A percentile compares a stretch with the other conserved stretches of the same genome.
phyloP scores from a whole-genome alignment of 2,329 filamentous ascomycete species.

The Cladosporium sp. region DNA sequence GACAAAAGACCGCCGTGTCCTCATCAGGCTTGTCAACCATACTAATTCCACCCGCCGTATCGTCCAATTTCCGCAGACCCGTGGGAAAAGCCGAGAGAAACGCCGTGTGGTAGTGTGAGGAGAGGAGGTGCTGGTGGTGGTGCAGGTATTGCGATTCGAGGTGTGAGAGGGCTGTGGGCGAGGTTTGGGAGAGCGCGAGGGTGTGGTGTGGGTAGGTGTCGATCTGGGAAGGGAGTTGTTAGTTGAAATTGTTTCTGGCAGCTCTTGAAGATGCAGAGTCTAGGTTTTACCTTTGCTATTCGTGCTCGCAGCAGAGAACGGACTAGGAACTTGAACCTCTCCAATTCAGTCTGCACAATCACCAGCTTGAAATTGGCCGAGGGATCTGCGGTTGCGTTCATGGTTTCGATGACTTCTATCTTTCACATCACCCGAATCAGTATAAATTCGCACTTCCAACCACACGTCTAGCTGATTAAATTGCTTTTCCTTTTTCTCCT shows the following conservation, averaged over 20 bases:
- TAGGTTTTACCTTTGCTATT: slow-evolving; percentile 74
- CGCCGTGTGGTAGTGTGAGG: slow-evolving; percentile 76
- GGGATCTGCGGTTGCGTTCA: slow-evolving; percentile 81
- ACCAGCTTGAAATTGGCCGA: slow-evolving; percentile 91
- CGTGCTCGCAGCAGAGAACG: slow-evolving; percentile 75
- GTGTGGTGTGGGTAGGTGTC: slow-evolving; percentile 73
- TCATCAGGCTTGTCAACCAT: slow-evolving; percentile 89
- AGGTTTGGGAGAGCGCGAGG: slow-evolving; percentile 44
- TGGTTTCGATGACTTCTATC: slow-evolving; percentile 40
- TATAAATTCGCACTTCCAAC: slow-evolving; percentile 9
- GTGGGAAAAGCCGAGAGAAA: slow-evolving; percentile 80
- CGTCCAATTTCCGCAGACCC: slow-evolving; percentile 77
- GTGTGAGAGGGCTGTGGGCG: slow-evolving; percentile 52
- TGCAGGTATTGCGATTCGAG: slow-evolving; percentile 78
- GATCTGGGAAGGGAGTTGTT: slow-evolving; percentile 49
- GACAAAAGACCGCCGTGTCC: slow-evolving; percentile 78
- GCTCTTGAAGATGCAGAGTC: slow-evolving; percentile 21
- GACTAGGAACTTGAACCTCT: slow-evolving; percentile 87
- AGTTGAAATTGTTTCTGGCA: slow-evolving; percentile 20
- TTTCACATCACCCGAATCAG: slow-evolving; percentile 7
- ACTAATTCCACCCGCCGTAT: slow-evolving; percentile 79
- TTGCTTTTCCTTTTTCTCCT: no score
- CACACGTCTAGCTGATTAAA: background rate
- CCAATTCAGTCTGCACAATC: slow-evolving; percentile 92
- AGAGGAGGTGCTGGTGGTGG: slow-evolving; percentile 76